Evolutionary conservation across 1,284 basidiomycete genomes (phyloP).

Genomic region (Rhizopogon hawkerae): DNA sequence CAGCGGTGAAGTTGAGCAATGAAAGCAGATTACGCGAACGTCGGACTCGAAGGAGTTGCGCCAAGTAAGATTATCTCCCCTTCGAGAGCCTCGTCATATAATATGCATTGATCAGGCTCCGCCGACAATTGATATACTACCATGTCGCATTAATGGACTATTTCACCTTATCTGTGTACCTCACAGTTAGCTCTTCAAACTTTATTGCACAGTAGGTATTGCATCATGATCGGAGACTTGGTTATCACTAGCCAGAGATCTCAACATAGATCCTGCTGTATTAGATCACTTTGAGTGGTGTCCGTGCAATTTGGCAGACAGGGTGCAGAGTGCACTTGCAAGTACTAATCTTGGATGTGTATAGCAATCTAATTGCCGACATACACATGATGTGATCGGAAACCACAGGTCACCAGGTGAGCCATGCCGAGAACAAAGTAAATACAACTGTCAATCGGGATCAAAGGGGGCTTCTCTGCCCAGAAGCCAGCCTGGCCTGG

Average conservation of each 20-base stretch:
- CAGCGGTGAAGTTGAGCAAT: not conserved
- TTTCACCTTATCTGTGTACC: constrained; percentile 19
- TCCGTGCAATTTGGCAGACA: not conserved
- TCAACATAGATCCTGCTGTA: not conserved
- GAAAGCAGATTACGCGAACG: not conserved
- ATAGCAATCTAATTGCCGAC: not conserved
- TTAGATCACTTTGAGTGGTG: no score
- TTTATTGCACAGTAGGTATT: not conserved
- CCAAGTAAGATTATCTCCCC: not conserved
- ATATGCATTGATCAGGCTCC: not conserved
- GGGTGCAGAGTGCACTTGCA: not conserved
- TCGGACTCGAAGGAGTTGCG: not conserved
- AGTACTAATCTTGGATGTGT: not conserved
- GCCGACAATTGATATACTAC: constrained; percentile 10
- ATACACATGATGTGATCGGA: not conserved
- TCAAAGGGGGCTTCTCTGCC: not conserved
- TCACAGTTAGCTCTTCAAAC: not conserved
- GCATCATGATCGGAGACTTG: not conserved
- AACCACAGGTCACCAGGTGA: not conserved
- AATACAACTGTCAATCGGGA: not conserved
- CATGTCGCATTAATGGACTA: constrained; percentile 12
- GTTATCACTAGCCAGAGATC: not conserved
- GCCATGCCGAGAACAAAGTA: not conserved
- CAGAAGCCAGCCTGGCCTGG: not conserved
- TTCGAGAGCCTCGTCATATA: not conserved